These are phyloP conservation scores for Phytophthora pisi DNA, from an alignment of 352 stramenopile genomes.

Conservation along the genomic window DNA sequence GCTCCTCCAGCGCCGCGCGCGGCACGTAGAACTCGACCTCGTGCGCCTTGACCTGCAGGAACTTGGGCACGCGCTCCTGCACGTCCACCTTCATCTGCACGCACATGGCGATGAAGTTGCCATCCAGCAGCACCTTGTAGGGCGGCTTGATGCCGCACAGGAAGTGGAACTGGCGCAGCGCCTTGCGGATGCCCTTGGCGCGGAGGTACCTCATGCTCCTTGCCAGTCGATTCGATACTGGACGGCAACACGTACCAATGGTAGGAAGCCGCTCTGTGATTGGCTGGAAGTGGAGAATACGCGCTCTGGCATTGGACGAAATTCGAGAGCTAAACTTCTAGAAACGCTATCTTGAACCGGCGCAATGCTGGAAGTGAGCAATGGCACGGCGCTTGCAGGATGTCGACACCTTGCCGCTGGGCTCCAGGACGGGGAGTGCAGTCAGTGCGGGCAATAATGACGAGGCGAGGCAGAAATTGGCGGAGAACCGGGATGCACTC, in stretches of 20 bases:
- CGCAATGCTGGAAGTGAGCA: neutral
- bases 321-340: neutral
- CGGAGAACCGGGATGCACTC: conserved; percentile 5
- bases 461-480: conserved; percentile 17
- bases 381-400: conserved; percentile 10
- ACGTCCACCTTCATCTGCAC: conserved; percentile 89
- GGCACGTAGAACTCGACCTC: conserved; percentile 80
- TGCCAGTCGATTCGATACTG: conserved; percentile 37
- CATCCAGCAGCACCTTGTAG: conserved; percentile 85
- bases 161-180: conserved; percentile 88
- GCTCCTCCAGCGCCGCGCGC: conserved; percentile 67
- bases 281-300: conserved; percentile 8
- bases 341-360: conserved; percentile 28
- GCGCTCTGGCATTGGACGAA: conserved; percentile 21
- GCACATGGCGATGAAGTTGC: conserved; percentile 90
- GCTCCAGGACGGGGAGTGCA: conserved; percentile 4
- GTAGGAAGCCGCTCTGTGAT: neutral
- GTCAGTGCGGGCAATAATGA: conserved; percentile 10
- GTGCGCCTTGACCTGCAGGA: conserved; percentile 81
- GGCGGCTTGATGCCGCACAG: conserved; percentile 86
- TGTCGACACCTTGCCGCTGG: neutral
- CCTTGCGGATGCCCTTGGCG: conserved; percentile 88
- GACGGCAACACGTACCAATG: conserved; percentile 1
- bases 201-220: conserved; percentile 78
- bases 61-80: conserved; percentile 76